Base-by-base conservation (phyloP, 2,329 filamentous ascomycete genomes). In the Sclerotiophoma versabilis region DNA sequence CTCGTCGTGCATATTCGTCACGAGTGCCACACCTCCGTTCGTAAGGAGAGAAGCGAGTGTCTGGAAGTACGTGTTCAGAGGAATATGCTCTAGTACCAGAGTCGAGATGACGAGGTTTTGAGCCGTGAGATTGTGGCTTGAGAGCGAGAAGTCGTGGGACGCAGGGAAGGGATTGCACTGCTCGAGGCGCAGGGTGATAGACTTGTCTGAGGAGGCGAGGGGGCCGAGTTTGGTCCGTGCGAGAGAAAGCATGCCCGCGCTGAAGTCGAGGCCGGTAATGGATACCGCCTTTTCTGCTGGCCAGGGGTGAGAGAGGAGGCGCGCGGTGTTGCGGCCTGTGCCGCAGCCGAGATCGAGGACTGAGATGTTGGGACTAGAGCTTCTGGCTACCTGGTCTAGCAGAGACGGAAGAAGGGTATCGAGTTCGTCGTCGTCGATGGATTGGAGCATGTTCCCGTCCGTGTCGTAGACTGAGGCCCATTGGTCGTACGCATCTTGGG, bases 1-100 rank as follows among this genome's bases (percentile, higher is more conserved):
- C 3, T 87, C 82, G 1, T 79, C 72, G 67, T 89, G 87, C 87
- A 89, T 89, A 63, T 88, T 89, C 0, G 85, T 88, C n/a, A 89
- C 64, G 9, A 88, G 74, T 5, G 87, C 72, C 41, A 80, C 71
- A 0, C 82, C 85, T 0, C 79, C 79, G 0, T 75, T 73, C 2
- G 60, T 62, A 5, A 77, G 72, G 14, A 88, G 69, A 1, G 63
- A 59, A 1, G 75, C 63, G 0, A 80, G 77, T 0, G 80, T 79
- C 2, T 60, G 45, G 69, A 89, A 88, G 64, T 79, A 83, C 0
- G 70, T 59, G 0, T 59, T 5, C 0, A 86, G 64, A 0, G 85
- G 82, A 3, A 89, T 75, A 70, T 89, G 87, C 66, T 89, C 87
- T 9, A 88, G 71, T 8, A 89, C 86, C 0, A 89, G 78, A 0